Base-by-base conservation (phyloP, 2,329 filamentous ascomycete genomes). In the Stemphylium vesicarium region DNA sequence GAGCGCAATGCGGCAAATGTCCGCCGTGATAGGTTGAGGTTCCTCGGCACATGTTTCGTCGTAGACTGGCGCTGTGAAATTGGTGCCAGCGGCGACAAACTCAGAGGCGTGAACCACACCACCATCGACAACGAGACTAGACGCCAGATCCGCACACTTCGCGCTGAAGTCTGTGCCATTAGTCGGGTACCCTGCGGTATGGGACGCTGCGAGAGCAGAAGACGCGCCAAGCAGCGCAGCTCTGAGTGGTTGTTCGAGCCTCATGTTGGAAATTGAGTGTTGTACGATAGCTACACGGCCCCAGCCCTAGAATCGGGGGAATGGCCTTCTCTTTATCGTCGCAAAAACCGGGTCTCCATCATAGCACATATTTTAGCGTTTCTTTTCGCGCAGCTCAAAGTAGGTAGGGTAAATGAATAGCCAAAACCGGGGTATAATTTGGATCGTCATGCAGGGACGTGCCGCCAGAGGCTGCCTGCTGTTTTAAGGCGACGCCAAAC, bases 1-100 rank as follows among this genome's bases (percentile, higher is more conserved):
- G 40, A 79, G 69, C 4, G 69, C 65, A n/a, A 79, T 61, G 8
- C 78, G 73, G 57, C 78, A 79, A 4, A 78, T 64, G 53, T 80
- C 75, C 5, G 69, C 68, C 10, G 70, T 56, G 1, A 76, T 69
- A 8, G 69, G 2, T 12, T 36, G 29, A 46, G 38, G 15, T n/a
- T 66, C 41, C 8, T 60, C 57, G 15, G 50, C 59, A 51, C 81
- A 83, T 35, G 77, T 74, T 12, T 68, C 62, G 45, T 78, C 72
- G 55, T 75, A 72, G 15, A 76, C 73, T 9, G 77, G 65, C 13
- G 79, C 58, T 10, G 64, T 74, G 24, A 77, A 50, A 43, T 77
- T 79, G 4, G 76, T 77, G 7, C 77, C 77, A 11, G 73, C 77
- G 13, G 73, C 15, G n/a, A 80, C 66, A 22, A 71, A 74, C 31